Percentiles rank a stretch among this genome's conserved stretches.
phyloP scores from a whole-genome alignment of 306 rosid species.

The Abrus precatorius region DNA sequence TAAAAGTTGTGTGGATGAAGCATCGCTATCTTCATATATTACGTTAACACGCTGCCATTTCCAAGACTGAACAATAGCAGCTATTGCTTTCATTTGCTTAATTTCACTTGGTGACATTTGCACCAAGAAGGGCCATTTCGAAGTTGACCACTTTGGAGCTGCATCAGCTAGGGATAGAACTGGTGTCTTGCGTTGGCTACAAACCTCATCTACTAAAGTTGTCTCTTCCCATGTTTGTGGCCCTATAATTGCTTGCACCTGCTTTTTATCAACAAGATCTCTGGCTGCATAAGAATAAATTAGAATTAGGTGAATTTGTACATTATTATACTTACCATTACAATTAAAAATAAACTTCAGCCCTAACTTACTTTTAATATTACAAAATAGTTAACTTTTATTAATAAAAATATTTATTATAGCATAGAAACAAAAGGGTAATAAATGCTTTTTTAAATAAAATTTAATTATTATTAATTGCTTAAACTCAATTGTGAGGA shows the following conservation, averaged over 20 bases:
- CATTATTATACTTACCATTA: not conserved
- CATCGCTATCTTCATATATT: conserved; percentile 58
- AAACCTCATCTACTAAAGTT: conserved; percentile 52
- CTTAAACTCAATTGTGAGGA: too few species aligned
- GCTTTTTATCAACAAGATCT: conserved; percentile 45
- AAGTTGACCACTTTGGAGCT: conserved; percentile 60
- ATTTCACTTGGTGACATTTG: conserved; percentile 48
- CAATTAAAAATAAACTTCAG: too few species aligned
- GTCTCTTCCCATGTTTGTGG: conserved; percentile 65
- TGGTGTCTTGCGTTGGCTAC: conserved; percentile 47
- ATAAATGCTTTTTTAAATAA: too few species aligned
- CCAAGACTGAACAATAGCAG: conserved; percentile 58
- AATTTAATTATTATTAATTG: too few species aligned
- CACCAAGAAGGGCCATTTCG: conserved; percentile 56
- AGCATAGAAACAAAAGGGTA: too few species aligned
- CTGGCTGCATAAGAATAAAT: conserved; percentile 51
- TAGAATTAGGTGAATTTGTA: not conserved
- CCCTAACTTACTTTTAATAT: too few species aligned
- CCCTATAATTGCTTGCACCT: conserved; percentile 59
- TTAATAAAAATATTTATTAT: too few species aligned
- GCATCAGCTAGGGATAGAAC: conserved; percentile 55
- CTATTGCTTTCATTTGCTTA: conserved; percentile 59
- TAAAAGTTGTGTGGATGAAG: conserved; percentile 47
- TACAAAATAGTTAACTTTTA: too few species aligned
- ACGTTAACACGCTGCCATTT: conserved; percentile 53